These are phyloP conservation scores for Brassica incana DNA, from an alignment of 345 rosid species.

Conservation along the genomic window DNA sequence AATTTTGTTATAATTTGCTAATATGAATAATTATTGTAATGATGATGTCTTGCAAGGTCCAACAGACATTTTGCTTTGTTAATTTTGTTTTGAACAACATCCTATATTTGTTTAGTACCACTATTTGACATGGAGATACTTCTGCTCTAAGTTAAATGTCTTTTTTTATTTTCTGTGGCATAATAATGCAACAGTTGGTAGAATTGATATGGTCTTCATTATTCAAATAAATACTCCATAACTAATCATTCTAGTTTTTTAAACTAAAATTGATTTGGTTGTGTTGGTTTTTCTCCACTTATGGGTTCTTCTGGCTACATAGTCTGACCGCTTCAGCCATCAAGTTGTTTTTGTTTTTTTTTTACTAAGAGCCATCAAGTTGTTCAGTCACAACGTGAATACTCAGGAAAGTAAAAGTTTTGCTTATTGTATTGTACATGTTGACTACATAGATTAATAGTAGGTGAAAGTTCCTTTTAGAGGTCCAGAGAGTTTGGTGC, in stretches of 20 bases:
- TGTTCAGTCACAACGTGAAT: background rate
- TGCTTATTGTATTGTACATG: constrained; percentile 1
- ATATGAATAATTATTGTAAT: constrained; percentile 1
- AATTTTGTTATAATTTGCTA: background rate
- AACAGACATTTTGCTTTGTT: background rate
- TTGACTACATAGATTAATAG: constrained; percentile 3
- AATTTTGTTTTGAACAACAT: background rate
- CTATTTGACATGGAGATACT: constrained; percentile 3
- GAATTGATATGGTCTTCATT: constrained; percentile 18
- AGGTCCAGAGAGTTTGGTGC: background rate
- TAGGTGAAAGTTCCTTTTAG: background rate
- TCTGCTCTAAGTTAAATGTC: constrained; percentile 1
- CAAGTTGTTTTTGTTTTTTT: background rate
- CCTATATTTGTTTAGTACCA: background rate
- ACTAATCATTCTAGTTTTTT: constrained; percentile 14
- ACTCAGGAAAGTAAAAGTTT: background rate
- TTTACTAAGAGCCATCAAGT: background rate
- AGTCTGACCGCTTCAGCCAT: background rate
- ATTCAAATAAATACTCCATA: constrained; percentile 8
- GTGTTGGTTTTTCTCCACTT: constrained; percentile 21
- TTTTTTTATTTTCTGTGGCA: constrained; percentile 12
- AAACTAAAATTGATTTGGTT: background rate
- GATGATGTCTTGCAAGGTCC: constrained; percentile 12
- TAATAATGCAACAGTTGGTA: constrained; percentile 21
- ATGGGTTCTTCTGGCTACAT: background rate